phyloP scores from a whole-genome alignment of 306 rosid species.

The Pterocarpus santalinus region DNA sequence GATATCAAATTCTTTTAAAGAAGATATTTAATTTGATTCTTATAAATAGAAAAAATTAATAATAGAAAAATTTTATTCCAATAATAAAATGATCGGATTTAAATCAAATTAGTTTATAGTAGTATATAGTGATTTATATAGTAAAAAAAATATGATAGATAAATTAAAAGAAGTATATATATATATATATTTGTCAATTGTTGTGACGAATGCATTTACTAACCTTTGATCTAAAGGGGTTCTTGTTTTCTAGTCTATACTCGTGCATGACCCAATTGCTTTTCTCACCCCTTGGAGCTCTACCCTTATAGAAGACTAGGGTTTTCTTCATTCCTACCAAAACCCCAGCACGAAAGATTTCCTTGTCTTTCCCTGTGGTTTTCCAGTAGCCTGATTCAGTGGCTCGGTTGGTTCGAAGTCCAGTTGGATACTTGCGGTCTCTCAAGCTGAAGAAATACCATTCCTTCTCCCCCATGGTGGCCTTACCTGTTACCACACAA shows the following conservation, averaged over 20 bases:
- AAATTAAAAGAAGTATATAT: too few relatives aligned
- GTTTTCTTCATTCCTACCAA: conserved; percentile 96
- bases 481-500: conserved; percentile 65
- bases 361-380: conserved; percentile 95
- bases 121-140: too few relatives aligned
- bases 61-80: too few relatives aligned
- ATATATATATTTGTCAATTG: background rate
- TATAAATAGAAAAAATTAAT: too few relatives aligned
- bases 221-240: conserved; percentile 75
- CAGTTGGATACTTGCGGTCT: conserved; percentile 91
- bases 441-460: conserved; percentile 90
- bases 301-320: conserved; percentile 88
- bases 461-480: conserved; percentile 90
- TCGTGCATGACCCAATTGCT: conserved; percentile 99
- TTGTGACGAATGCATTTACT: background rate
- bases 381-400: conserved; percentile 97
- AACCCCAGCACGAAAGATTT: conserved; percentile 63
- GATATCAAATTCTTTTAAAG: too few relatives aligned
- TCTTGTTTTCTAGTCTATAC: conserved; percentile 74
- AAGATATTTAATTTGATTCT: too few relatives aligned
- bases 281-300: conserved; percentile 96
- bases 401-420: conserved; percentile 89
- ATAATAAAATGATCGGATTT: too few relatives aligned
- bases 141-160: background rate
- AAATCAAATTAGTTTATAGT: too few relatives aligned